phyloP scores from a whole-genome alignment of 2,329 filamentous ascomycete genomes.

The Plectosphaerella cucumerina region DNA sequence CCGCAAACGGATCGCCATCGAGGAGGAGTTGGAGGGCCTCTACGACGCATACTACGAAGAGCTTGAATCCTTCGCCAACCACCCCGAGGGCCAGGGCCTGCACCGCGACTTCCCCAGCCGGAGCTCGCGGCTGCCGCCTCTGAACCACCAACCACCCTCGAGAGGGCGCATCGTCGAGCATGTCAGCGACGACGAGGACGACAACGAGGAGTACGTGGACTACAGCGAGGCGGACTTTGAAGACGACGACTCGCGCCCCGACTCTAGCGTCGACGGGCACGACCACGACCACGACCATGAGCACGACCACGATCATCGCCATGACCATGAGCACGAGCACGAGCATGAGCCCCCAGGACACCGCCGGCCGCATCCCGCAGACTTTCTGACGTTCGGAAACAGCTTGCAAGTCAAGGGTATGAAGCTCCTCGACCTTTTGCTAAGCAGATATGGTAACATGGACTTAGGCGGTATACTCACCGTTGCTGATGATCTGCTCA shows the following conservation, averaged over 20 bases:
- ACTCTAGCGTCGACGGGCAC: neutral
- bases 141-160: slow-evolving; percentile 64
- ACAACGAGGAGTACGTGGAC: slow-evolving; percentile 47
- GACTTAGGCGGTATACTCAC: slow-evolving; percentile 90
- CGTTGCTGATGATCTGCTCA: slow-evolving; percentile 94
- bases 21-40: slow-evolving; percentile 94
- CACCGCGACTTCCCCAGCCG: slow-evolving; percentile 60
- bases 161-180: slow-evolving; percentile 71
- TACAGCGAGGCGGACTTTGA: slow-evolving; percentile 51
- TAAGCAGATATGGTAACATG: slow-evolving; percentile 42
- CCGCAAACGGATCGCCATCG: slow-evolving; percentile 91
- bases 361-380: slow-evolving; percentile 47
- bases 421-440: slow-evolving; percentile 41
- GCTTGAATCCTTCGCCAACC: slow-evolving; percentile 93
- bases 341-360: slow-evolving; percentile 46
- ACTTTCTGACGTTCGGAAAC: slow-evolving; percentile 97
- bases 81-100: slow-evolving; percentile 66
- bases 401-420: slow-evolving; percentile 89
- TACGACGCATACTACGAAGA: slow-evolving; percentile 99
- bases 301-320: slow-evolving; percentile 60
- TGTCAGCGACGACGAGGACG: slow-evolving; percentile 49
- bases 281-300: slow-evolving; percentile 62
- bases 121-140: slow-evolving; percentile 55
- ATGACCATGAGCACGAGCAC: slow-evolving; percentile 61
- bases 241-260: slow-evolving; percentile 39